A percentile compares a stretch with the other conserved stretches of the same genome.
phyloP scores from a whole-genome alignment of 345 rosid genomes.

The Odontarrhena argentea region DNA sequence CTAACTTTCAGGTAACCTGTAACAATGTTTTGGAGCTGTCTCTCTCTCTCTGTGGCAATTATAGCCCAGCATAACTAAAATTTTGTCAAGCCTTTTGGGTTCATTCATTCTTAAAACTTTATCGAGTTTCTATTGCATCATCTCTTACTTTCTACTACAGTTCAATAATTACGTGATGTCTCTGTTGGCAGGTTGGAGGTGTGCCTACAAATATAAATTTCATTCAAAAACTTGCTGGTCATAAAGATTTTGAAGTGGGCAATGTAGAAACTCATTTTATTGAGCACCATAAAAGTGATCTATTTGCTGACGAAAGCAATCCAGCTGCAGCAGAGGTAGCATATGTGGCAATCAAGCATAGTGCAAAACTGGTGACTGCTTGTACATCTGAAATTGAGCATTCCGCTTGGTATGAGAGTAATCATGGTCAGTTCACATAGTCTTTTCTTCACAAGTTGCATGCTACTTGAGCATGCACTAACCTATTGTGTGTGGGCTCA shows the following conservation, averaged over 20 bases:
- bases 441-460: constrained; percentile 23
- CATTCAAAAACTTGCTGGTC: constrained; percentile 74
- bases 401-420: constrained; percentile 46
- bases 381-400: constrained; percentile 66
- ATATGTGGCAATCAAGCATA: constrained; percentile 49
- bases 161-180: constrained; percentile 24
- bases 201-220: constrained; percentile 90
- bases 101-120: constrained; percentile 9
- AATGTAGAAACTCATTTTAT: constrained; percentile 94
- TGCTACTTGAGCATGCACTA: constrained; percentile 24
- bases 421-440: constrained; percentile 52
- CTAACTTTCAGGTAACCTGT: constrained; percentile 75
- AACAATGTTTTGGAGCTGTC: constrained; percentile 20
- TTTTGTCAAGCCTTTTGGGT: constrained; percentile 19
- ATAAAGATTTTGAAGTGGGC: constrained; percentile 73
- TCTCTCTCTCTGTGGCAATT: neutral
- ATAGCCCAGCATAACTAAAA: constrained; percentile 2
- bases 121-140: neutral
- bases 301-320: constrained; percentile 65
- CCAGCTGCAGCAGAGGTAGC: constrained; percentile 51
- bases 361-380: constrained; percentile 73
- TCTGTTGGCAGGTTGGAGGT: constrained; percentile 79
- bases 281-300: constrained; percentile 71
- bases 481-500: constrained; percentile 31
- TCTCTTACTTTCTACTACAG: constrained; percentile 4